Percentiles rank a stretch among this genome's conserved stretches.
Evolutionary conservation across 2,329 filamentous ascomycete species (phyloP).

Genomic region (Fusarium floridanum): DNA sequence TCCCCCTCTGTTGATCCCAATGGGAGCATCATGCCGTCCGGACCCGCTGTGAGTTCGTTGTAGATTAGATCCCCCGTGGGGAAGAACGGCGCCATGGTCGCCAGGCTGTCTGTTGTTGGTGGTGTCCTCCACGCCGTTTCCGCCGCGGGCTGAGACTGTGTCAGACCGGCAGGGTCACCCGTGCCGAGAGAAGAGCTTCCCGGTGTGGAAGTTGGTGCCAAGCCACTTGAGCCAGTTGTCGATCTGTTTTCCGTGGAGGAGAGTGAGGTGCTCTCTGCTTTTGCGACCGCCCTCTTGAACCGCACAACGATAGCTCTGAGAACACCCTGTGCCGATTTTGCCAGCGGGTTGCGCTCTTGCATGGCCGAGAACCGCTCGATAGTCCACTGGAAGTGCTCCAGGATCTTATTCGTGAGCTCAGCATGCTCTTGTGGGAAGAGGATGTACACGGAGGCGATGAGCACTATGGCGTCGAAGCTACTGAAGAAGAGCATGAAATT

Average conservation of each 20-base stretch:
- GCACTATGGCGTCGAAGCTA: slow-evolving; percentile 73
- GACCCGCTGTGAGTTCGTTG: slow-evolving; percentile 65
- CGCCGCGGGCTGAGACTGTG: slow-evolving; percentile 9
- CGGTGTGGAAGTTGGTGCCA: slow-evolving; percentile 30
- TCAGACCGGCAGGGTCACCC: slow-evolving; percentile 12
- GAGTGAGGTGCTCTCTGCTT: slow-evolving; percentile 31
- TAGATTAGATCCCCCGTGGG: slow-evolving; percentile 69
- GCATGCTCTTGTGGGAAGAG: slow-evolving; percentile 69
- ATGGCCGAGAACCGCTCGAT: slow-evolving; percentile 70
- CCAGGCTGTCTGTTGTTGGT: slow-evolving; percentile 61
- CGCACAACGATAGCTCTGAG: slow-evolving; percentile 67
- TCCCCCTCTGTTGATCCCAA: slow-evolving; percentile 21
- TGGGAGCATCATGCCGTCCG: slow-evolving; percentile 44
- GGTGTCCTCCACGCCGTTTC: slow-evolving; percentile 57
- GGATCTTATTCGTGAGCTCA: slow-evolving; percentile 59
- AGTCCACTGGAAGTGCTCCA: slow-evolving; percentile 71
- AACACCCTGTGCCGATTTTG: slow-evolving; percentile 66
- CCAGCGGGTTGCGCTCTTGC: slow-evolving; percentile 65
- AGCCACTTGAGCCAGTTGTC: slow-evolving; percentile 4
- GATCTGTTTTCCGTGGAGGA: slow-evolving; percentile 14
- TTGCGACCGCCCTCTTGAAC: slow-evolving; percentile 63
- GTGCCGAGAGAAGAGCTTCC: slow-evolving; percentile 18
- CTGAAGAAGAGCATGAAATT: slow-evolving; percentile 71
- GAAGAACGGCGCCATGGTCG: slow-evolving; percentile 66
- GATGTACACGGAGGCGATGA: slow-evolving; percentile 72